phyloP scores from a whole-genome alignment of 257 asterid genomes.

The Petunia secreta region DNA sequence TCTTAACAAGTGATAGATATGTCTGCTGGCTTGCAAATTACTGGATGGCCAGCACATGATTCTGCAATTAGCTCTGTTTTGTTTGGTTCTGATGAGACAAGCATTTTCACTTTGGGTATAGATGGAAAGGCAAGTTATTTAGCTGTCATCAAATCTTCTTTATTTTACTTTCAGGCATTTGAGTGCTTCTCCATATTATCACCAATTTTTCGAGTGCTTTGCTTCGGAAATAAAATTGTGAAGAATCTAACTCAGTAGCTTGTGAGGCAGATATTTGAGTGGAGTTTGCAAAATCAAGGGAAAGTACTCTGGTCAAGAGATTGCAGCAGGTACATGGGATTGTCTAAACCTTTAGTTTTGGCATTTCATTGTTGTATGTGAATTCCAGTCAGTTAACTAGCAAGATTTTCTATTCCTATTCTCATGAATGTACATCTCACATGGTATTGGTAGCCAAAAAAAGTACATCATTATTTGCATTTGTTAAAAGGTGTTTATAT shows the following conservation, averaged over 20 bases:
- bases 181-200: constrained; percentile 7
- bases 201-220: background rate
- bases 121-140: constrained; percentile 84
- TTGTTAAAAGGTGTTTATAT: background rate
- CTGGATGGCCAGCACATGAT: constrained; percentile 99
- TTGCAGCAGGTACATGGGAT: constrained; percentile 69
- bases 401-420: background rate
- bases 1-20: constrained; percentile 75
- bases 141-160: constrained; percentile 31
- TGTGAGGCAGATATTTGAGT: constrained; percentile 75
- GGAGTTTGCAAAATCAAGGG: constrained; percentile 99
- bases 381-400: background rate
- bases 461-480: background rate
- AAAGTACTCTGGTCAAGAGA: constrained; percentile 84
- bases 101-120: constrained; percentile 88
- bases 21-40: constrained; percentile 96
- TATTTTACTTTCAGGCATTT: constrained; percentile 26
- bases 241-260: constrained; percentile 20
- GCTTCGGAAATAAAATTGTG: background rate
- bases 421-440: constrained; percentile 17
- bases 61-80: constrained; percentile 83
- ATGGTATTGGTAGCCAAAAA: background rate
- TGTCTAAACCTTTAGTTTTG: constrained; percentile 20
- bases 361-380: constrained; percentile 6
- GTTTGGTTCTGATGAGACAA: constrained; percentile 94